Percentiles rank a stretch among this genome's conserved stretches.
phyloP scores from a whole-genome alignment of 768 basidiomycete species.

The Peribolospora baueri region DNA sequence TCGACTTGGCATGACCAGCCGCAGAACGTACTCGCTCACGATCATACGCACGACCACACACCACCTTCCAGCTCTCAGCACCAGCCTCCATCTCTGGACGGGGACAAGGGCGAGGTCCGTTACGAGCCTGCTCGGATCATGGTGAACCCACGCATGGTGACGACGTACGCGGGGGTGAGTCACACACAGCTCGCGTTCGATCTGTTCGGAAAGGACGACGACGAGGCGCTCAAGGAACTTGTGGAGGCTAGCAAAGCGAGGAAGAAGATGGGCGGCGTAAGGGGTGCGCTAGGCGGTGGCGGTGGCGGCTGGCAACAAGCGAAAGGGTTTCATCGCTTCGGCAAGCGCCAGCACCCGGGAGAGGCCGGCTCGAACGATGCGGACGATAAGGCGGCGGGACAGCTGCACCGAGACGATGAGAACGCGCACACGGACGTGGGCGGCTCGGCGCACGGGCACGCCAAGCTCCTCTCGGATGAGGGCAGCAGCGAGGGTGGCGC shows the following conservation, averaged over 20 bases:
- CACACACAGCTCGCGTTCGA: slow-evolving; percentile 90
- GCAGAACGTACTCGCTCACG: slow-evolving; percentile 1
- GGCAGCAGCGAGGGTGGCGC: no score
- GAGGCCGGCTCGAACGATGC: no score
- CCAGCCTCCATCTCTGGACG: neutral
- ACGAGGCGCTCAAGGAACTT: slow-evolving; percentile 23
- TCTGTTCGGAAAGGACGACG: slow-evolving; percentile 62
- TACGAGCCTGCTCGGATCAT: slow-evolving; percentile 55
- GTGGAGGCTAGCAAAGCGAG: neutral
- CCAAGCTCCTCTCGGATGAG: no score
- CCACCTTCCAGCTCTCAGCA: slow-evolving; percentile 4
- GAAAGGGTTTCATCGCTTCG: no score
- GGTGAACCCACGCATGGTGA: slow-evolving; percentile 87
- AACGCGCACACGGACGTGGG: no score
- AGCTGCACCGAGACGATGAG: no score
- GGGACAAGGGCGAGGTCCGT: slow-evolving; percentile 35
- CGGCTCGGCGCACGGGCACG: no score
- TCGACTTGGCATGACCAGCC: neutral
- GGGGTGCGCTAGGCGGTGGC: slow-evolving; percentile 1
- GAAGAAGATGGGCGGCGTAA: slow-evolving; percentile 17
- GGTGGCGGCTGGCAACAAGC: slow-evolving; percentile 1
- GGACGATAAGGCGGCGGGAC: no score
- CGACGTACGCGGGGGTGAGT: slow-evolving; percentile 90
- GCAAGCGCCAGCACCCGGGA: no score
- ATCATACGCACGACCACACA: neutral